Evolutionary conservation across 225 moss, liverwort and hornwort species (phyloP).

Genomic region (Marchantia polymorpha): DNA sequence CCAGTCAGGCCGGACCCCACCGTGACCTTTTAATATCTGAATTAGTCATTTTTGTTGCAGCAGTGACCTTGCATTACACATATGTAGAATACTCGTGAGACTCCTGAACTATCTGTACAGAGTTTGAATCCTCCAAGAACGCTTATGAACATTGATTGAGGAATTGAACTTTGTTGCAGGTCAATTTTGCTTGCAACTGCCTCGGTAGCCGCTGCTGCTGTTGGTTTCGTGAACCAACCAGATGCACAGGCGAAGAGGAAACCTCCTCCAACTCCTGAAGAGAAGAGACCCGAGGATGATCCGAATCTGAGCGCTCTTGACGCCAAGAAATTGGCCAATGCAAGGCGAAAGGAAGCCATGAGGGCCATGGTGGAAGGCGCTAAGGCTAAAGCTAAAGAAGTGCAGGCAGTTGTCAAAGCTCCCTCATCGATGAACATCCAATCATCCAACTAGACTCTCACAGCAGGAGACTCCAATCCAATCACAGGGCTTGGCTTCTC

Average conservation of each 20-base stretch:
- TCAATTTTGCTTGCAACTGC: constrained; percentile 39
- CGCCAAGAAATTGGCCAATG: constrained; percentile 70
- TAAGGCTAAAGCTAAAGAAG: constrained; percentile 53
- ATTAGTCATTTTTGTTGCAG: too few species aligned
- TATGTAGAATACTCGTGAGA: too few species aligned
- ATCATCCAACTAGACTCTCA: neutral
- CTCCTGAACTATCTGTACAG: too few species aligned
- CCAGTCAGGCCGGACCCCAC: too few species aligned
- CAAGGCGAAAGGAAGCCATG: constrained; percentile 74
- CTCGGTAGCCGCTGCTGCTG: constrained; percentile 41
- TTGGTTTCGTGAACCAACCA: constrained; percentile 46
- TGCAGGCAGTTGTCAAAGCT: constrained; percentile 1
- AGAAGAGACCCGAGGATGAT: constrained; percentile 50
- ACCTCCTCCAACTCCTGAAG: constrained; percentile 48
- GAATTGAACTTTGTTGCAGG: constrained; percentile 18
- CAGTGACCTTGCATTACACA: too few species aligned
- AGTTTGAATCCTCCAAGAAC: too few species aligned
- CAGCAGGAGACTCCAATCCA: neutral
- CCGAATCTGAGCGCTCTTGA: constrained; percentile 75
- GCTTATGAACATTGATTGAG: neutral
- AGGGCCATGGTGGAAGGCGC: constrained; percentile 51
- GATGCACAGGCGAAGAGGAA: constrained; percentile 74
- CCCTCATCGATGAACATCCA: neutral
- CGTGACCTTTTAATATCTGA: too few species aligned
- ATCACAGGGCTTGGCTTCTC: neutral